Evolutionary conservation across 2,329 filamentous ascomycete species (phyloP), one percentile per base, ranked within the genome.

Genomic region (Penicillium griseofulvum): DNA sequence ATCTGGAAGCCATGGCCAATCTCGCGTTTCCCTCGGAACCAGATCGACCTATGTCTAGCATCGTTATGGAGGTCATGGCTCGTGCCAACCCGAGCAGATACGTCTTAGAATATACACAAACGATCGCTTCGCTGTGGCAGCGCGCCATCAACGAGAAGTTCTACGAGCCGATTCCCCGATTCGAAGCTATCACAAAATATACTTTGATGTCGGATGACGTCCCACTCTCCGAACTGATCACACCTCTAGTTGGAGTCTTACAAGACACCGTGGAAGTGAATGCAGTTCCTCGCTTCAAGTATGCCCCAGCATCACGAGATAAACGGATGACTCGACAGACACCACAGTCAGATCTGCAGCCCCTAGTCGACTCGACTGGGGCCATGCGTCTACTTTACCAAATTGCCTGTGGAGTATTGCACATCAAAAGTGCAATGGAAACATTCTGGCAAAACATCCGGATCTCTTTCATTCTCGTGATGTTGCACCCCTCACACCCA

Each of bases 371-470:
- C 56, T 80, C 82, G 1, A 77, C 80, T 11, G 76, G 79, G 22
- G 80, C 81, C 19, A 71, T 87, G 6, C 75, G 79, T 16, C 68
- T 87, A 12, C 75, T 87, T 7, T 77, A 83, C 48, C 69, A 78
- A 9, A 70, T 86, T 26, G 79, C 79, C 46, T 78, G 72, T 37
- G 77, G 74, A 57, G 79, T 81, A 55, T 65, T 79, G 7, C 72
- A 76, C 26, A 54, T 71, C 5, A 74, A 78, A 17, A 70, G 72
- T 2, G 74, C 78, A 2, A 68, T 76, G 22, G 66, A 71, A 17
- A 71, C 66, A 12, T 81, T 87, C 62, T 87, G 85, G 85, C 72
- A 74, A 31, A 68, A 72, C n/a, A 80, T 87, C 54, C 76, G 80
- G 12, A 80, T 79, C 52, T 79, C 81, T 33, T 84, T 84, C 62